Conservation (phyloP, 2,329 filamentous ascomycete genomes). For the Fusarium floridanum region DNA sequence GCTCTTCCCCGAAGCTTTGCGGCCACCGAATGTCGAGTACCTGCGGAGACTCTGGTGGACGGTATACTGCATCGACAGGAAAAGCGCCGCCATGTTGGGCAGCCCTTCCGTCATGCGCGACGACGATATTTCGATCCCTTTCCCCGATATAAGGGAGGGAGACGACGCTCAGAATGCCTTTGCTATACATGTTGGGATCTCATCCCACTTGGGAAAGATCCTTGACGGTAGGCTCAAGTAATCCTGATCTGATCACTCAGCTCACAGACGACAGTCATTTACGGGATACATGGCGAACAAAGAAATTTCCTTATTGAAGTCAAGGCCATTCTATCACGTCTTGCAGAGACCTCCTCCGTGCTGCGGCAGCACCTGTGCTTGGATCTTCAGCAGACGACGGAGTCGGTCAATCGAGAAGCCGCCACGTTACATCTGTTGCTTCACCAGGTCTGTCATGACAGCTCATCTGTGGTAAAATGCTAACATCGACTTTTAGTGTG, state of each 20-base stretch:
- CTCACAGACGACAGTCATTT: slow-evolving; percentile 22
- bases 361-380: slow-evolving; percentile 24
- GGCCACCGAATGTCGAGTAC: slow-evolving; percentile 28
- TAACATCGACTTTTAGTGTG: slow-evolving; percentile 20
- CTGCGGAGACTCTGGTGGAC: slow-evolving; percentile 38
- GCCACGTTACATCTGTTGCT: slow-evolving; percentile 34
- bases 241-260: not conserved
- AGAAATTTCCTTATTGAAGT: slow-evolving; percentile 36
- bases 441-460: slow-evolving; percentile 25
- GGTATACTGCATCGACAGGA: slow-evolving; percentile 40
- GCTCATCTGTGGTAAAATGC: not conserved
- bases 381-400: slow-evolving; percentile 16
- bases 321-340: slow-evolving; percentile 30
- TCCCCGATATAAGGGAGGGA: slow-evolving; percentile 15
- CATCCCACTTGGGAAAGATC: slow-evolving; percentile 37
- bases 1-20: slow-evolving; percentile 31
- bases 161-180: slow-evolving; percentile 33
- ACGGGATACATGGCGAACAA: slow-evolving; percentile 25
- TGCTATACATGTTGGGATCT: slow-evolving; percentile 32
- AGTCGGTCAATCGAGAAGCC: slow-evolving; percentile 35
- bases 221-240: slow-evolving; percentile 27
- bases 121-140: slow-evolving; percentile 36
- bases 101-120: slow-evolving; percentile 35
- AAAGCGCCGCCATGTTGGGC: slow-evolving; percentile 34
- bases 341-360: slow-evolving; percentile 29